Base-by-base conservation (phyloP, 2,329 filamentous ascomycete species). In the Penicillium sp. region DNA sequence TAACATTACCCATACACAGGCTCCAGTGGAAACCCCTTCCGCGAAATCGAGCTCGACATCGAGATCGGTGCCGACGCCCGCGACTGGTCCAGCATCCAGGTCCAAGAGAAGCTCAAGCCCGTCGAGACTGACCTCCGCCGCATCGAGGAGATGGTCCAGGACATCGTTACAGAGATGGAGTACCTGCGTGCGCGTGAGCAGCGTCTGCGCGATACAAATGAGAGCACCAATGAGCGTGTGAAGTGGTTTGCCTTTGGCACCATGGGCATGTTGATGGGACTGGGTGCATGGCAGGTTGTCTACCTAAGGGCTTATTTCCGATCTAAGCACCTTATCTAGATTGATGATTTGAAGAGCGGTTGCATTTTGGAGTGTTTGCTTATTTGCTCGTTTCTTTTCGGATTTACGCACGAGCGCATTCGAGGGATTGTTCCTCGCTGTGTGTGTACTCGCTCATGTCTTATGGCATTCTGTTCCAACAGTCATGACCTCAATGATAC, bases 171-270 rank as follows among this genome's bases (percentile, higher is more conserved):
- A 56, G 92, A 97, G 80, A 95, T 98, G 92, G 92, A 97, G 58
- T 98, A 97, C 75, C 82, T 98, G 63, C 83, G 93, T 59, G 65
- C 73, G 33, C 83, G 93, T 63, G 93, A 98, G 79, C 90, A 95
- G 81, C 95, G 89, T 78, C 81, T 98, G 63, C 81, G 93, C 70
- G 92, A 98, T 76, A 98, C 93, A 62, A 98, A 98, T 74, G 93
- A 98, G 85, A 97, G 92, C 79, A 98, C 93, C 59, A 98, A 98
- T 76, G 93, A 88, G 75, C 83, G 93, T 52, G 93, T 98, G 66
- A 98, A 97, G 79, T 97, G 89, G 90, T 98, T 98, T 74, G 92
- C 92, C 42, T 84, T 96, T 70, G 83, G 85, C 58, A 97, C 92
- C 25, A 97, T 95, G 76, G 87, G 89, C 55, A 86, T 96, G 78